Percentiles rank a stretch among this genome's conserved stretches.
phyloP scores from a whole-genome alignment of 2,329 filamentous ascomycete genomes.

The Aureobasidium melanogenum region DNA sequence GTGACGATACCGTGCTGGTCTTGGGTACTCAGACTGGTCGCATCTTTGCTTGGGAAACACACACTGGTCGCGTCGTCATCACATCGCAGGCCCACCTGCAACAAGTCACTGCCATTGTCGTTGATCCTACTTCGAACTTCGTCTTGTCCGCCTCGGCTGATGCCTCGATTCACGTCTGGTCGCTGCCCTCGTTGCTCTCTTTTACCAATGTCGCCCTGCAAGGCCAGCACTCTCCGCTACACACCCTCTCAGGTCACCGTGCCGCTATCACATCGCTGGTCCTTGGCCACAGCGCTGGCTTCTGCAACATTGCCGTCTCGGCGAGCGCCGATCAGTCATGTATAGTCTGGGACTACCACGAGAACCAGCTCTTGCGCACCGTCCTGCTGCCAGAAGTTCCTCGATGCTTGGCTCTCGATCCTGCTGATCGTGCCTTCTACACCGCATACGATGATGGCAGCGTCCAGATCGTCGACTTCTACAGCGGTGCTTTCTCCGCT shows the following conservation, averaged over 20 bases:
- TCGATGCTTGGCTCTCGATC: conserved; percentile 66
- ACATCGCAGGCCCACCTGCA: conserved; percentile 74
- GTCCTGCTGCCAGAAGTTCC: conserved; percentile 69
- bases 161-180: conserved; percentile 89
- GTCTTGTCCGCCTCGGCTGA: conserved; percentile 74
- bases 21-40: conserved; percentile 79
- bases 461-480: conserved; percentile 73
- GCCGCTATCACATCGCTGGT: conserved; percentile 59
- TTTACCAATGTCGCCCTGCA: conserved; percentile 44
- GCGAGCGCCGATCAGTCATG: conserved; percentile 79
- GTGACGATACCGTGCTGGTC: conserved; percentile 58
- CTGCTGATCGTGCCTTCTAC: conserved; percentile 74
- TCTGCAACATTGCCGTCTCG: conserved; percentile 76
- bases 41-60: conserved; percentile 83
- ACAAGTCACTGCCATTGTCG: conserved; percentile 64
- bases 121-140: conserved; percentile 61
- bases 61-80: conserved; percentile 66
- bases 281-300: conserved; percentile 58
- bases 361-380: conserved; percentile 67
- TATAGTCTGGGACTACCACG: conserved; percentile 86
- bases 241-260: conserved; percentile 69
- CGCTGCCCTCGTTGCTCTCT: conserved; percentile 62
- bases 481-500: conserved; percentile 30
- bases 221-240: conserved; percentile 58
- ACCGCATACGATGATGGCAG: conserved; percentile 72